Evolutionary conservation across 2,329 filamentous ascomycete species (phyloP), one percentile per base, ranked within the genome.

Genomic region (Camptophora hylomeconis): DNA sequence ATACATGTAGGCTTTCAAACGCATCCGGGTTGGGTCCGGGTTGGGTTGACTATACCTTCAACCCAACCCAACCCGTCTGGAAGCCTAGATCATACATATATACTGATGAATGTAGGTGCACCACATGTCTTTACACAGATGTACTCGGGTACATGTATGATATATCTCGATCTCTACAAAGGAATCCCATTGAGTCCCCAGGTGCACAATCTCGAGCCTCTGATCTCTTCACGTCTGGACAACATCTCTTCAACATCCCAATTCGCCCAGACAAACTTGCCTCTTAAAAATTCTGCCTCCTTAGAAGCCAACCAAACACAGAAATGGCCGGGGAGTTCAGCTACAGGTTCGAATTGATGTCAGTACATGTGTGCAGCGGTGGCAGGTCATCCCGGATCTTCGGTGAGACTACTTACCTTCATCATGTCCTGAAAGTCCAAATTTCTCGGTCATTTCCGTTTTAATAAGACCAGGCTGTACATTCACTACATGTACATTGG

Each of bases 161-260:
- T n/a, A n/a, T n/a, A n/a, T n/a, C n/a, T n/a, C n/a, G n/a, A n/a
- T n/a, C n/a, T n/a, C 25, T 27, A 7, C 7, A 18, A 11, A 19
- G 25, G 17, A 19, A 19, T 19, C 7, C 7, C 15, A 12, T 19
- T 26, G 12, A 26, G 17, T 10, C 13, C 6, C 11, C 13, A 11
- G 13, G 6, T 12, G 6, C 13, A 10, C 4, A 16, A 5, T 5
- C 4, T 11, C 10, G 24, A 10, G 14, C 17, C 24, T 15, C 15
- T 26, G 20, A 64, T 45, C 35, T 58, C 50, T 14, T 48, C 44
- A 4, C 49, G 52, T 20, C 45, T 43, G 1, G 48, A 45, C 41
- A 59, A 59, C 18, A 69, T 50, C 38, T 67, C 63, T 20, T 61
- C 52, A 0, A 67, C 53, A 41, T 69, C 65, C 64, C 63, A 69